Base-by-base conservation (phyloP, 257 asterid genomes). In the Nicotiana sylvestris region DNA sequence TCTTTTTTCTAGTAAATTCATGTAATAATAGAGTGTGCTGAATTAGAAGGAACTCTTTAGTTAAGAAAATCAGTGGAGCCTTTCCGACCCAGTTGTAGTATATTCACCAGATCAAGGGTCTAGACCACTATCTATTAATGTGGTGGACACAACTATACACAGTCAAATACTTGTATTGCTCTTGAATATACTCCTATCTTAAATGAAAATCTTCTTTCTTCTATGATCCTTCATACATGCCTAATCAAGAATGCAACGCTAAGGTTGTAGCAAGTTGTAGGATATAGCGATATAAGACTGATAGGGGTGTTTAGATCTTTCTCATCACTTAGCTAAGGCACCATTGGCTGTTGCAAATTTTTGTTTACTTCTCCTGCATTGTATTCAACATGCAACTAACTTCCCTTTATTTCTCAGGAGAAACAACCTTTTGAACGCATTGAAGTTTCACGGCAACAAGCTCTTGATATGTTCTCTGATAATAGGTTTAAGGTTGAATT, bases 381-480 rank as follows among this genome's bases (percentile, higher is more conserved):
- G 9, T 76, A 29, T 53, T 29, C 64, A 76, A 76, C 46, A 29
- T 33, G 46, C 64, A 76, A 49, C 64, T 84, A 66, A 76, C 55
- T 81, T 46, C 66, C 80, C 81, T 60, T 85, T 81, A 25, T 65
- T 64, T 81, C 62, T 83, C 88, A 94, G 99, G 98, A 91, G 86
- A 93, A 88, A 85, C 99, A 96, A 91, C 92, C 98, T 51, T 96
- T 96, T 83, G 96, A 93, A 84, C 98, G 98, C 84, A 93, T 96
- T 58, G 98, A 94, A 87, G 99, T 94, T 77, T 88, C 97, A 79
- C 91, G 94, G 89, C 90, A 85, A 10, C 97, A 94, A 88, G 99
- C 98, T 80, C 97, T 94, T 78, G 95, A 96, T 83, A 90, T 96
- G 53, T 96, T 96, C 84, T 90, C 98, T 51, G 99, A 96, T 77